Conservation (phyloP, 352 stramenopile genomes). For the Chrysophaeum taylorii region DNA sequence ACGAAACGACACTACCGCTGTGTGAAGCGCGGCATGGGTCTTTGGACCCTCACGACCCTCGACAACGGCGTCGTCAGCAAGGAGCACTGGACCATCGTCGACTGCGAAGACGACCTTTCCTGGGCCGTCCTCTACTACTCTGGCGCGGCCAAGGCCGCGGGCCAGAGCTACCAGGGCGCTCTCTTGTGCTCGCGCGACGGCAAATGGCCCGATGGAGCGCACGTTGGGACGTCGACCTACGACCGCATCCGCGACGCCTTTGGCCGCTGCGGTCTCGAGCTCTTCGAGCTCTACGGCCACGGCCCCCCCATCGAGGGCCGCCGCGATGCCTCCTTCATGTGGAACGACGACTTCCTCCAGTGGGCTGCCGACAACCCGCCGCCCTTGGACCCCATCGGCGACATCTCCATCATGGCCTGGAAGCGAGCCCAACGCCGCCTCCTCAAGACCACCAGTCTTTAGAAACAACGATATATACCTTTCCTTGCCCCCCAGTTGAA, state of each 20-base stretch:
- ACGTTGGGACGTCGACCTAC: conserved; percentile 15
- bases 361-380: not conserved
- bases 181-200: conserved; percentile 51
- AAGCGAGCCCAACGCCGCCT: too few species aligned
- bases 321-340: not conserved
- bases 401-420: not conserved
- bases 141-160: conserved; percentile 40
- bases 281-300: conserved; percentile 43
- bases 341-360: not conserved
- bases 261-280: conserved; percentile 39
- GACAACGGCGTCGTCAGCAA: conserved; percentile 51
- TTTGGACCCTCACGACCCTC: conserved; percentile 38
- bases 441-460: too few species aligned
- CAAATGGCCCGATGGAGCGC: conserved; percentile 20
- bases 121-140: conserved; percentile 56
- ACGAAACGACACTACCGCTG: conserved; percentile 29
- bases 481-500: too few species aligned
- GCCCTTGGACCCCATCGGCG: conserved; percentile 7
- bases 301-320: not conserved
- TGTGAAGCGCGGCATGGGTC: not conserved
- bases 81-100: conserved; percentile 42
- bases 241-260: conserved; percentile 37
- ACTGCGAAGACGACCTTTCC: conserved; percentile 40
- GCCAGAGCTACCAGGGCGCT: conserved; percentile 45
- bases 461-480: too few species aligned